A percentile compares a stretch with the other conserved stretches of the same genome.
phyloP scores from a whole-genome alignment of 441 rosid genomes.

The Erysimum cheiri region DNA sequence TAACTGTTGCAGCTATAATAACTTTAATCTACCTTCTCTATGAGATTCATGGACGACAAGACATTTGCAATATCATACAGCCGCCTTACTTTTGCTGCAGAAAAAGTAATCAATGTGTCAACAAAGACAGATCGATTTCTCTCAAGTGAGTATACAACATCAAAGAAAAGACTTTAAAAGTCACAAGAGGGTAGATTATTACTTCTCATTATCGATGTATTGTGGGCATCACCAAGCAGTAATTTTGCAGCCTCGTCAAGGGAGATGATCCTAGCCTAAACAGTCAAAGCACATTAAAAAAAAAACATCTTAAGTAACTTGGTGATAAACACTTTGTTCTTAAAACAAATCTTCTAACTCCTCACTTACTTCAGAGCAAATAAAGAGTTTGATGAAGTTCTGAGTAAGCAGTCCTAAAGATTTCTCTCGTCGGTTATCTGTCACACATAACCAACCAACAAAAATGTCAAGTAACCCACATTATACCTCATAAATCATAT shows the following conservation, averaged over 20 bases:
- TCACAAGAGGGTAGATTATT: conserved; percentile 35
- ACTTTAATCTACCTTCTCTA: conserved; percentile 71
- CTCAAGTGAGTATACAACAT: background rate
- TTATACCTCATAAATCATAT: background rate
- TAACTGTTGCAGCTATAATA: background rate
- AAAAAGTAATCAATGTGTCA: conserved; percentile 32
- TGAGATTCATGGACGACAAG: conserved; percentile 83
- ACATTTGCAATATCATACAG: conserved; percentile 96
- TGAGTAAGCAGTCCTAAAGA: conserved; percentile 84
- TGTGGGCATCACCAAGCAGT: conserved; percentile 84
- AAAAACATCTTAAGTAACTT: conserved; percentile 9
- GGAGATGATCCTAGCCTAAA: conserved; percentile 69
- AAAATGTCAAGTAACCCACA: background rate
- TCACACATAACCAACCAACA: conserved; percentile 31
- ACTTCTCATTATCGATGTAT: conserved; percentile 80
- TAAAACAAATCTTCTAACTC: background rate
- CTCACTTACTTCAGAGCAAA: conserved; percentile 71
- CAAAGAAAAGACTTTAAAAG: background rate
- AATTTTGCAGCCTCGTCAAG: conserved; percentile 86
- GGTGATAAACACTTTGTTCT: background rate
- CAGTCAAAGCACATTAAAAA: conserved; percentile 21
- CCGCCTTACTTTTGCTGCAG: conserved; percentile 92
- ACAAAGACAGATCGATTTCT: conserved; percentile 9
- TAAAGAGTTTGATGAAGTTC: conserved; percentile 84
- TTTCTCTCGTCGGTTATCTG: conserved; percentile 85